Evolutionary conservation across 108 stramenopile species (phyloP).

Genomic region (Pseudonitzschia pungens): DNA sequence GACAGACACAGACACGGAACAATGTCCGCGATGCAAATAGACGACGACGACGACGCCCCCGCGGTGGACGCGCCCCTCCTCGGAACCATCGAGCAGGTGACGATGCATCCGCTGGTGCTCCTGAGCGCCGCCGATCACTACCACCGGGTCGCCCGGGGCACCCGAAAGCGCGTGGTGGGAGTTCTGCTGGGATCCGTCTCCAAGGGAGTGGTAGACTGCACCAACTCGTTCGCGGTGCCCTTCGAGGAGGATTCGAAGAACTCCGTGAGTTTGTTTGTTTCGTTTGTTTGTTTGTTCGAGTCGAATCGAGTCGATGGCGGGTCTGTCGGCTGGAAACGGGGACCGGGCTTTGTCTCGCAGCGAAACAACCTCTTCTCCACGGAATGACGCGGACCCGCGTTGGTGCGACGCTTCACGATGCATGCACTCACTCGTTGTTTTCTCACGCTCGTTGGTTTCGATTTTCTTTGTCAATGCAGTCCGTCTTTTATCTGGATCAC

Average conservation of each 20-base stretch:
- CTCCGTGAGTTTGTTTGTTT: constrained; percentile 46
- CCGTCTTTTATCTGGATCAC: constrained; percentile 98
- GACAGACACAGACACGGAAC: not conserved
- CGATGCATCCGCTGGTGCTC: constrained; percentile 96
- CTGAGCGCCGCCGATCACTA: constrained; percentile 98
- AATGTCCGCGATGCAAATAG: constrained; percentile 36
- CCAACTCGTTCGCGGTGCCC: constrained; percentile 98
- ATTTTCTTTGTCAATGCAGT: constrained; percentile 15
- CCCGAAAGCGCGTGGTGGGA: constrained; percentile 96
- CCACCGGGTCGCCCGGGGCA: constrained; percentile 95
- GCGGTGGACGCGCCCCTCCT: constrained; percentile 15
- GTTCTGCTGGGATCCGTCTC: constrained; percentile 88
- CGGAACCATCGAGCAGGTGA: constrained; percentile 64
- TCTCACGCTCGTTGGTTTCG: not conserved
- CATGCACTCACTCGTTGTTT: too few species aligned
- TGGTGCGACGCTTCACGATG: too few species aligned
- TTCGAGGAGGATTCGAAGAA: constrained; percentile 97
- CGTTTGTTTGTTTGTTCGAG: not conserved
- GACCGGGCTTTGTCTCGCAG: too few species aligned
- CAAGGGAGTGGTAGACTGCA: constrained; percentile 83
- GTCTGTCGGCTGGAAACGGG: too few species aligned
- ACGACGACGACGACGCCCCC: constrained; percentile 26
- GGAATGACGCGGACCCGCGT: too few species aligned
- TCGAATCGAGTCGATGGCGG: too few species aligned
- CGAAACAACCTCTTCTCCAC: too few species aligned